These are phyloP conservation scores for Paramecium tetraurelia DNA, from an alignment of 73 alveolate genomes.

Conservation along the genomic window DNA sequence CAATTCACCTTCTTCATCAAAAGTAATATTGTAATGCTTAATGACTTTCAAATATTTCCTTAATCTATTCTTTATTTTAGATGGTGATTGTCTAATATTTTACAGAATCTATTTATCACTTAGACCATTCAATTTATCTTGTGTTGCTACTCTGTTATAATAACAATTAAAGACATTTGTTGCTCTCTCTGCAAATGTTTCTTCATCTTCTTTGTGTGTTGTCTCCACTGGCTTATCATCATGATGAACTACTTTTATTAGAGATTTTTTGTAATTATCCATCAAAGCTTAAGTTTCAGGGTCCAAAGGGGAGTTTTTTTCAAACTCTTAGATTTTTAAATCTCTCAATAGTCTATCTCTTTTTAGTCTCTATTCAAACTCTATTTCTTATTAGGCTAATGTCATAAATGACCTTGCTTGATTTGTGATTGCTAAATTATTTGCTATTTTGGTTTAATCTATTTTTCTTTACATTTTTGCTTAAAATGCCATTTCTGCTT, in stretches of 20 bases:
- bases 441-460: conserved; percentile 1
- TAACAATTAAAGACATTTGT: conserved; percentile 10
- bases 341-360: conserved; percentile 19
- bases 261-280: conserved; percentile 7
- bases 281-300: neutral
- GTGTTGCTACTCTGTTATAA: neutral
- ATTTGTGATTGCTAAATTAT: conserved; percentile 9
- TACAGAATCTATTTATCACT: neutral
- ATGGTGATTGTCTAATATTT: neutral
- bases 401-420: conserved; percentile 48
- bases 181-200: neutral
- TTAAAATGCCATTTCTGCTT: neutral
- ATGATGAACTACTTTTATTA: neutral
- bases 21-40: too few relatives aligned
- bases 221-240: neutral
- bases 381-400: neutral
- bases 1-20: neutral
- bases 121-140: neutral
- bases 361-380: neutral
- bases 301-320: neutral
- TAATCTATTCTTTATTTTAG: neutral
- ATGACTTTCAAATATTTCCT: neutral
- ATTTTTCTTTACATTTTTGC: conserved; percentile 1
- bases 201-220: neutral
- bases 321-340: neutral